Conservation (phyloP, 2,329 filamentous ascomycete species). For the Cladosporium halotolerans region DNA sequence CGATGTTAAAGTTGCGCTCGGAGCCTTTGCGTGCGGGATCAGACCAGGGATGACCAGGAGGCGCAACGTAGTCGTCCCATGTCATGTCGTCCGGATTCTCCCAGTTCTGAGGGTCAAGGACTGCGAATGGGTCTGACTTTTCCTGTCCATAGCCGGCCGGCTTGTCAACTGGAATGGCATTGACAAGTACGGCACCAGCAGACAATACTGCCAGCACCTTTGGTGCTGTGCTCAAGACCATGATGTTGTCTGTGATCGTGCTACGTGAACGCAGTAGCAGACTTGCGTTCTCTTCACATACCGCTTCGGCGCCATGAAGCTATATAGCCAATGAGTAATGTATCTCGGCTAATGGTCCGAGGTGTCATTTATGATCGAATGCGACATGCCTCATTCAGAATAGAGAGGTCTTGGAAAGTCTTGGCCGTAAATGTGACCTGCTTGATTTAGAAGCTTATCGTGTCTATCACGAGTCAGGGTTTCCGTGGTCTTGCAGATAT, state of each 20-base stretch:
- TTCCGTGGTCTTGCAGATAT: too few relatives aligned
- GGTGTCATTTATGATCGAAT: not conserved
- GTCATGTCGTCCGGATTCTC: slow-evolving; percentile 51
- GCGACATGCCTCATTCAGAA: slow-evolving; percentile 8
- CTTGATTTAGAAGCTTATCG: slow-evolving; percentile 10
- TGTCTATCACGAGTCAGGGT: slow-evolving; percentile 2
- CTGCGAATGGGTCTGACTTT: slow-evolving; percentile 37
- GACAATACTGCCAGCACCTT: not conserved
- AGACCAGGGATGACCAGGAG: slow-evolving; percentile 45
- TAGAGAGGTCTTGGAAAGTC: slow-evolving; percentile 8
- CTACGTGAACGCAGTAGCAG: too few relatives aligned
- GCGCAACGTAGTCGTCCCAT: slow-evolving; percentile 43
- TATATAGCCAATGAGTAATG: not conserved
- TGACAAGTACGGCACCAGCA: not conserved
- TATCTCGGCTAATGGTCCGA: not conserved
- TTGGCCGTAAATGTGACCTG: slow-evolving; percentile 9
- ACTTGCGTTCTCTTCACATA: too few relatives aligned
- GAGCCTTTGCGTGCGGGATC: slow-evolving; percentile 41
- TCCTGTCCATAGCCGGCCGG: not conserved
- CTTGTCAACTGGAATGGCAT: slow-evolving; percentile 4
- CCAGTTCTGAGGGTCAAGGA: slow-evolving; percentile 49
- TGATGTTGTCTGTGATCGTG: not conserved
- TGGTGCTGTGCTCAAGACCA: not conserved
- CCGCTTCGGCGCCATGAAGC: too few relatives aligned
- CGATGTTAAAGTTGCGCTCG: slow-evolving; percentile 51